These are phyloP conservation scores for Lactarius pseudohatsudake DNA, from an alignment of 768 basidiomycete genomes.

Conservation along the genomic window DNA sequence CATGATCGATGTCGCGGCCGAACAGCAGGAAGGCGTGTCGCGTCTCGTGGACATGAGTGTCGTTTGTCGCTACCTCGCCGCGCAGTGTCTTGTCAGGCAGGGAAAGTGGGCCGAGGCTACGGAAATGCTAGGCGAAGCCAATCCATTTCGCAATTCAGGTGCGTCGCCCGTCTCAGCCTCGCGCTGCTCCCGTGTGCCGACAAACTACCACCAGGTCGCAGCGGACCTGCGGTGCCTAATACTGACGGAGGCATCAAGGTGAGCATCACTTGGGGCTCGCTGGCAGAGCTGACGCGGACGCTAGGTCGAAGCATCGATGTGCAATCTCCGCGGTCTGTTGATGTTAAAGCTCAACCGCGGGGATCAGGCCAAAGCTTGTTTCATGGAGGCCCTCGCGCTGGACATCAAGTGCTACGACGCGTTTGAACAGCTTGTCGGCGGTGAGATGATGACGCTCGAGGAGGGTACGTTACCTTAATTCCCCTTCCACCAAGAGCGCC, in stretches of 20 bases:
- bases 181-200: neutral
- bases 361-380: conserved; percentile 89
- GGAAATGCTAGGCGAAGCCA: conserved; percentile 90
- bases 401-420: conserved; percentile 98
- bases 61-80: conserved; percentile 94
- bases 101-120: conserved; percentile 91
- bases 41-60: conserved; percentile 92
- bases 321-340: conserved; percentile 86
- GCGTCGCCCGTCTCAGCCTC: conserved; percentile 23
- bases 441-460: conserved; percentile 94
- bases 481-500: neutral
- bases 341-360: conserved; percentile 93
- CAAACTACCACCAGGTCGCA: conserved; percentile 44
- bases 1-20: conserved; percentile 66
- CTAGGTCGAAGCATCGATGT: conserved; percentile 97
- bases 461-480: conserved; percentile 65
- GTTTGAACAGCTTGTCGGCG: conserved; percentile 84
- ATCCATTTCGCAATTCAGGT: conserved; percentile 81
- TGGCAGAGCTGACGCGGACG: neutral
- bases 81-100: conserved; percentile 90
- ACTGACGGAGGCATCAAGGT: conserved; percentile 96
- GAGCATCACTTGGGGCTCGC: neutral
- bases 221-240: conserved; percentile 72
- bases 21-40: conserved; percentile 63
- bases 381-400: conserved; percentile 91